A percentile compares a stretch with the other conserved stretches of the same genome.
These are phyloP conservation scores for Clathrus columnatus DNA, from an alignment of 768 basidiomycete species.

Conservation along the genomic window DNA sequence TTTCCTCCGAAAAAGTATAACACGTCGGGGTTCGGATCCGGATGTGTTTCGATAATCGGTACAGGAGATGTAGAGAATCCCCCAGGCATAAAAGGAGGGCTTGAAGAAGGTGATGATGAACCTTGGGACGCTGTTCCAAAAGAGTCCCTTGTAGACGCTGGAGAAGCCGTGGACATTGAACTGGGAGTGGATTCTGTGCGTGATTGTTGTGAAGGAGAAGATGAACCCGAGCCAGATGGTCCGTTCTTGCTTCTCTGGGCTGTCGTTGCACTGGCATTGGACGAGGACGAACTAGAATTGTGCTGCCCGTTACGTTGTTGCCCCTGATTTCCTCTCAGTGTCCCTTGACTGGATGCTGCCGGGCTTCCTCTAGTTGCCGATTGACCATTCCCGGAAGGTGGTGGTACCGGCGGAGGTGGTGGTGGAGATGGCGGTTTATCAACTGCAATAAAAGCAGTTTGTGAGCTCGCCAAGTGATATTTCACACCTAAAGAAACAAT, in stretches of 20 bases:
- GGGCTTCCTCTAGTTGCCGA: neutral
- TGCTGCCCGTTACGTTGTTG: conserved; percentile 42
- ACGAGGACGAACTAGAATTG: conserved; percentile 31
- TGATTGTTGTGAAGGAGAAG: conserved; percentile 15
- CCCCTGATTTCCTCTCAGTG: conserved; percentile 23
- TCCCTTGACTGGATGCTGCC: conserved; percentile 14
- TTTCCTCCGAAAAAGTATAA: neutral
- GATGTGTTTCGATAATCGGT: neutral
- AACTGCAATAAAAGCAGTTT: conserved; percentile 52
- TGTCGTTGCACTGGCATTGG: conserved; percentile 11
- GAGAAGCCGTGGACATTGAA: conserved; percentile 13
- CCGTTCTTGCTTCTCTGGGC: conserved; percentile 14
- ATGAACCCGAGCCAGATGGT: conserved; percentile 18
- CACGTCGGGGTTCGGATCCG: neutral
- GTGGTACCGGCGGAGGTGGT: no score
- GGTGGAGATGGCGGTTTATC: conserved; percentile 19
- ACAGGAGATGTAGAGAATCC: neutral
- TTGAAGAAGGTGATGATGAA: neutral
- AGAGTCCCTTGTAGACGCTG: neutral
- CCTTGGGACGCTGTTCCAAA: conserved; percentile 12
- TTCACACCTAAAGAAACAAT: conserved; percentile 41
- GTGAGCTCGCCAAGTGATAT: conserved; percentile 43
- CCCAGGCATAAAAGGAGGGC: neutral
- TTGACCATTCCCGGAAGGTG: conserved; percentile 5
- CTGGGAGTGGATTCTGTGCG: conserved; percentile 26